These are phyloP conservation scores for Anisodus acutangulus DNA, from an alignment of 257 asterid species.

Conservation along the genomic window DNA sequence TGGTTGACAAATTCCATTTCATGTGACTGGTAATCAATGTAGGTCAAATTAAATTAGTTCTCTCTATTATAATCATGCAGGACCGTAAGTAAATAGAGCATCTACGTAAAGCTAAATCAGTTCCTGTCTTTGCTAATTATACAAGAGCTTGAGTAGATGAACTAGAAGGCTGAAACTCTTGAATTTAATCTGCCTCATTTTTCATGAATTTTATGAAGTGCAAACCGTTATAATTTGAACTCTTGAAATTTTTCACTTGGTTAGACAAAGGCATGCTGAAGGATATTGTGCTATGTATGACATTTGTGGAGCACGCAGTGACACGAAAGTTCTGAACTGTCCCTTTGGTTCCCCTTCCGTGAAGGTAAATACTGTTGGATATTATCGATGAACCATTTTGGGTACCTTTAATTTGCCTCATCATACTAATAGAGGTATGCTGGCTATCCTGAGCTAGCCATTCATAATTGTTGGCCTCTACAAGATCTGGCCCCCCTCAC, in stretches of 20 bases:
- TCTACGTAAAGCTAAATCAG: constrained; percentile 4
- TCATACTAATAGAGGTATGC: background rate
- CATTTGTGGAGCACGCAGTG: constrained; percentile 85
- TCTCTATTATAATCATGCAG: background rate
- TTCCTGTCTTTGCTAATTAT: background rate
- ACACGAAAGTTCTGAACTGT: constrained; percentile 89
- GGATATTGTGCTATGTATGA: constrained; percentile 88
- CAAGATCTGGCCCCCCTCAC: background rate
- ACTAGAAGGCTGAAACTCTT: background rate
- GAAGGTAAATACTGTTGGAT: constrained; percentile 54
- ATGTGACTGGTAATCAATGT: background rate
- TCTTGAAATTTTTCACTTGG: constrained; percentile 34
- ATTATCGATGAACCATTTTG: background rate
- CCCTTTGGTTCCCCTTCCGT: constrained; percentile 73
- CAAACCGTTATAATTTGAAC: background rate
- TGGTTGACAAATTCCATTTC: background rate
- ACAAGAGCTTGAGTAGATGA: background rate
- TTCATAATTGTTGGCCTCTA: background rate
- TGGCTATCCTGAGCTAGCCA: constrained; percentile 4
- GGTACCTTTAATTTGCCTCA: constrained; percentile 21
- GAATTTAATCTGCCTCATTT: background rate
- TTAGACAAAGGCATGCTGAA: constrained; percentile 66
- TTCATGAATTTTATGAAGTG: constrained; percentile 26
- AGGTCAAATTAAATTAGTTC: background rate
- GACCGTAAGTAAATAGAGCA: background rate